A percentile compares a stretch with the other conserved stretches of the same genome.
These are phyloP conservation scores for Amyloporia xantha DNA, from an alignment of 768 basidiomycete genomes.

Conservation along the genomic window DNA sequence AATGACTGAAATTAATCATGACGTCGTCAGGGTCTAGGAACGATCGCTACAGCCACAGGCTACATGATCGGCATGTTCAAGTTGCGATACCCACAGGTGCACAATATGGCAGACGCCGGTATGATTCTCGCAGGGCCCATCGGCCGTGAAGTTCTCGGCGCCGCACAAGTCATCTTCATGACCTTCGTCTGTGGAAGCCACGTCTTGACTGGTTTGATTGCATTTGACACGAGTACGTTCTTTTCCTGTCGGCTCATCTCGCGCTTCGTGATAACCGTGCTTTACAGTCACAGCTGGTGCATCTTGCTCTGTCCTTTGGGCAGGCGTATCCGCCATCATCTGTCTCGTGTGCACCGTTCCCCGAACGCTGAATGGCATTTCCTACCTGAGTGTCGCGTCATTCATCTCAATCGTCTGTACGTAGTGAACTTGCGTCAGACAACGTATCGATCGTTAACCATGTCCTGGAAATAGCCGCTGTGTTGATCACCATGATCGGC, in stretches of 20 bases:
- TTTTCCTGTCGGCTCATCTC: background rate
- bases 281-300: constrained; percentile 22
- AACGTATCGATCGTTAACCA: background rate
- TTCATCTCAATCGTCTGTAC: constrained; percentile 23
- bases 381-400: constrained; percentile 24
- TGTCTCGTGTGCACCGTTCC: constrained; percentile 24
- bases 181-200: constrained; percentile 25
- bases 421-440: background rate
- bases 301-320: constrained; percentile 26
- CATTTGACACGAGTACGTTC: constrained; percentile 24
- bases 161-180: constrained; percentile 24
- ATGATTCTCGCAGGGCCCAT: constrained; percentile 23
- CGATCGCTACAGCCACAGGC: constrained; percentile 20
- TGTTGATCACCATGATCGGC: constrained; percentile 27
- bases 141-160: constrained; percentile 24
- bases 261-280: background rate
- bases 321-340: constrained; percentile 21
- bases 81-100: constrained; percentile 26
- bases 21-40: constrained; percentile 16
- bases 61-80: constrained; percentile 26
- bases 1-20: background rate
- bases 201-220: constrained; percentile 25
- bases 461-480: constrained; percentile 13
- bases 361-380: constrained; percentile 23
- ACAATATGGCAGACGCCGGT: constrained; percentile 28